Evolutionary conservation across 768 basidiomycete species (phyloP).

Genomic region (Boletus subcaerulescens): DNA sequence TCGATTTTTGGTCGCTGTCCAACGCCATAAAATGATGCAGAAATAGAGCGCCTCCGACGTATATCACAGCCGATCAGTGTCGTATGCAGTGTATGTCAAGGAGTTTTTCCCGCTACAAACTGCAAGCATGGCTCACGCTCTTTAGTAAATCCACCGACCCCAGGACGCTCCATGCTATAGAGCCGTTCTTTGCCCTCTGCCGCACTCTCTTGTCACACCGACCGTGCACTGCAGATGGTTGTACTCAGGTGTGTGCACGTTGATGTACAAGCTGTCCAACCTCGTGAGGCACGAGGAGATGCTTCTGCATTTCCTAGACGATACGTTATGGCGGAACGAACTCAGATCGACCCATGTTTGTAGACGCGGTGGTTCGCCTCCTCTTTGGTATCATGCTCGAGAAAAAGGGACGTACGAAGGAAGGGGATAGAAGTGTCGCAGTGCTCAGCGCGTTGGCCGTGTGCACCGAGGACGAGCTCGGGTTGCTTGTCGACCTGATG

Average conservation of each 20-base stretch:
- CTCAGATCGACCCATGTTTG: slow-evolving; percentile 67
- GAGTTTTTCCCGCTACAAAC: slow-evolving; percentile 35
- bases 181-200: slow-evolving; percentile 65
- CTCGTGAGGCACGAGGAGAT: slow-evolving; percentile 57
- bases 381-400: slow-evolving; percentile 88
- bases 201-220: slow-evolving; percentile 77
- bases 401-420: too few relatives aligned
- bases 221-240: slow-evolving; percentile 69
- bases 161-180: slow-evolving; percentile 61
- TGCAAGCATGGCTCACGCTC: slow-evolving; percentile 76
- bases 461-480: too few relatives aligned
- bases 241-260: slow-evolving; percentile 78
- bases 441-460: too few relatives aligned
- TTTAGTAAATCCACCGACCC: slow-evolving; percentile 92
- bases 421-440: too few relatives aligned
- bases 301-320: slow-evolving; percentile 60
- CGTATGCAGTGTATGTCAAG: too few relatives aligned
- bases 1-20: too few relatives aligned
- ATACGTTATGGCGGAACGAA: slow-evolving; percentile 86
- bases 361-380: slow-evolving; percentile 69
- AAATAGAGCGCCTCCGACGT: too few relatives aligned
- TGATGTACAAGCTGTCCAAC: slow-evolving; percentile 69
- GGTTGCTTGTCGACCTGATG: slow-evolving; percentile 84
- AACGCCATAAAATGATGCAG: too few relatives aligned
- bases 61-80: too few relatives aligned